Evolutionary conservation across 306 rosid genomes (phyloP).

Genomic region (Crataegus laevigata): DNA sequence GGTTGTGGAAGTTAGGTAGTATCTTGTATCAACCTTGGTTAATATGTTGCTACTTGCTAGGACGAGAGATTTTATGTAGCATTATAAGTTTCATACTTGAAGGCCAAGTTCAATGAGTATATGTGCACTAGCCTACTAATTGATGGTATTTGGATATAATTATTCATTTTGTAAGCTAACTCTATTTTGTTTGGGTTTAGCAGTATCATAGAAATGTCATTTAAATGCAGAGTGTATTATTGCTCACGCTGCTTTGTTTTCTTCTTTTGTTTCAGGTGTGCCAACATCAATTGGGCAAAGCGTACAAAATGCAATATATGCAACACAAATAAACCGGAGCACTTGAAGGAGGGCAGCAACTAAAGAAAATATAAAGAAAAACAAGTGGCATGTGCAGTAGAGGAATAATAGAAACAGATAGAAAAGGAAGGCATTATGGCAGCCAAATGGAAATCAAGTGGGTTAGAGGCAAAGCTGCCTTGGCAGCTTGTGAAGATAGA

Average conservation of each 20-base stretch:
- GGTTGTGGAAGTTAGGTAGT: not conserved
- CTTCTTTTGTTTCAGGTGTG: slow-evolving; percentile 62
- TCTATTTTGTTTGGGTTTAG: not conserved
- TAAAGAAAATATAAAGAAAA: no score
- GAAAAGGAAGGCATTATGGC: no score
- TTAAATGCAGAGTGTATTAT: not conserved
- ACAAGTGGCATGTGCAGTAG: no score
- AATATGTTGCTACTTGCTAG: not conserved
- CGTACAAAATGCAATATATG: slow-evolving; percentile 91
- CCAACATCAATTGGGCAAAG: slow-evolving; percentile 97
- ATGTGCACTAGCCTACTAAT: not conserved
- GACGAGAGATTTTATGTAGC: not conserved
- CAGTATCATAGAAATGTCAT: no score
- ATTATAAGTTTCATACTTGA: not conserved
- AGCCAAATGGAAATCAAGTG: no score
- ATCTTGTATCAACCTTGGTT: not conserved
- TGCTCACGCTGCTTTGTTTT: slow-evolving; percentile 4
- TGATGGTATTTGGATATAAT: not conserved
- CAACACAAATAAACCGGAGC: slow-evolving; percentile 97
- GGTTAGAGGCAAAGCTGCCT: no score
- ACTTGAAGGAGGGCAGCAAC: no score
- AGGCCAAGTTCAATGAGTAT: not conserved
- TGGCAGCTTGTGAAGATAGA: no score
- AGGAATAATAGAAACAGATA: no score
- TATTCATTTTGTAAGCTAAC: not conserved